Base-by-base conservation (phyloP, 2,329 filamentous ascomycete genomes). In the Paracoccidioides lutzii region DNA sequence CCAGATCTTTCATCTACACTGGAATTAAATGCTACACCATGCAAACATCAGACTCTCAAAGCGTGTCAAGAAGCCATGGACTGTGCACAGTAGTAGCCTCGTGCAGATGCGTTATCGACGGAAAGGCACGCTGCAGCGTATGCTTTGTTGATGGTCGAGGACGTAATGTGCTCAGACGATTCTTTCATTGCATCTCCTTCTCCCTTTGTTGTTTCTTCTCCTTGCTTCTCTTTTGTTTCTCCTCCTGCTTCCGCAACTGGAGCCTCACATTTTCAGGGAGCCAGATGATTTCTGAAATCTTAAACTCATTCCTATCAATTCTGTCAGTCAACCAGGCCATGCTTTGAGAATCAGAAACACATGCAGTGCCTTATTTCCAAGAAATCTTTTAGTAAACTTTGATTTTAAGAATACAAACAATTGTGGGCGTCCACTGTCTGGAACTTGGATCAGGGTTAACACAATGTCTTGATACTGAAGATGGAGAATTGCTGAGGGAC, bases 401-500 rank as follows among this genome's bases (percentile, higher is more conserved):
- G 59, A 59, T 52, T 44, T 64, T 15, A 66, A 52, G 44, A 61
- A 64, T 43, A 66, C 64, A n/a, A 65, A 66, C 4, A 65, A 45
- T 56, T 52, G 37, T 30, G 45, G 45, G 45, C 55, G 55, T 52
- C 57, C 52, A 38, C 57, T 55, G 10, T 64, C 59, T 44, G 59
- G 63, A 60, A 66, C 63, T 56, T 59, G 55, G 53, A 68, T 62
- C n/a, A 67, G 57, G 37, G 59, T 65, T 32, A 68, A 49, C 42
- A 38, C 55, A 1, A 69, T 57, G 40, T 68, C 61, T 41, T 38
- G 52, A 58, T 62, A 67, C 35, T 59, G 57, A 54, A 69, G 63
- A 38, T 65, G n/a, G 7, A 68, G 53, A 46, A 54, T 57, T n/a
- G 48, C 56, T 22, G 1, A 14, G 3, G 41, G 56, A n/a, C 41